Percentiles rank a stretch among this genome's conserved stretches.
These are phyloP conservation scores for Talaromyces wortmannii DNA, from an alignment of 495 filamentous ascomycete species.

Conservation along the genomic window DNA sequence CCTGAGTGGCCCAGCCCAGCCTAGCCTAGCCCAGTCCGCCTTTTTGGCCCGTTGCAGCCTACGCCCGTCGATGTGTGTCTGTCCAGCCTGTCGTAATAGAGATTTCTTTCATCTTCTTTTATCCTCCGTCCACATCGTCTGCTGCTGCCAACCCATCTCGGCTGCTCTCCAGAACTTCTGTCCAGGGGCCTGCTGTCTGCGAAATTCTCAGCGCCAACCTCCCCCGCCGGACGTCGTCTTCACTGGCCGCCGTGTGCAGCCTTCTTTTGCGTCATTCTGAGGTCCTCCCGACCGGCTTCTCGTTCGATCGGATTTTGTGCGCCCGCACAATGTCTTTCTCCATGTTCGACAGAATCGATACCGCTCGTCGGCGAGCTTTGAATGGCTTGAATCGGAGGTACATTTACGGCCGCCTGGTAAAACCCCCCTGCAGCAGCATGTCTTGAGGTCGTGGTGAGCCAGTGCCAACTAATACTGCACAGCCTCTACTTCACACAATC, in stretches of 20 bases:
- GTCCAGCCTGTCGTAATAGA: background rate
- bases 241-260: background rate
- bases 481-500: slow-evolving; percentile 85
- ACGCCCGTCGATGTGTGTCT: background rate
- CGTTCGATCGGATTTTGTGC: background rate
- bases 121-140: background rate
- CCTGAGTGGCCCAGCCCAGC: no score
- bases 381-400: slow-evolving; percentile 69
- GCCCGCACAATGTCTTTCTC: slow-evolving; percentile 4
- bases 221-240: background rate
- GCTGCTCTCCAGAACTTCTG: background rate
- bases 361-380: slow-evolving; percentile 51
- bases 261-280: slow-evolving; percentile 5
- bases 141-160: background rate
- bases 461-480: slow-evolving; percentile 6
- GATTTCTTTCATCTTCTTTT: background rate
- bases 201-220: background rate
- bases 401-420: slow-evolving; percentile 73
- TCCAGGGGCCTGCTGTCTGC: background rate
- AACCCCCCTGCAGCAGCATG: slow-evolving; percentile 20
- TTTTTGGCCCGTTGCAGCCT: background rate
- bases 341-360: slow-evolving; percentile 29
- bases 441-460: no score
- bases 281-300: background rate
- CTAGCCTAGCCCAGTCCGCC: background rate